These are phyloP conservation scores for Bisporella sp. DNA, from an alignment of 2,329 filamentous ascomycete species.

Conservation along the genomic window DNA sequence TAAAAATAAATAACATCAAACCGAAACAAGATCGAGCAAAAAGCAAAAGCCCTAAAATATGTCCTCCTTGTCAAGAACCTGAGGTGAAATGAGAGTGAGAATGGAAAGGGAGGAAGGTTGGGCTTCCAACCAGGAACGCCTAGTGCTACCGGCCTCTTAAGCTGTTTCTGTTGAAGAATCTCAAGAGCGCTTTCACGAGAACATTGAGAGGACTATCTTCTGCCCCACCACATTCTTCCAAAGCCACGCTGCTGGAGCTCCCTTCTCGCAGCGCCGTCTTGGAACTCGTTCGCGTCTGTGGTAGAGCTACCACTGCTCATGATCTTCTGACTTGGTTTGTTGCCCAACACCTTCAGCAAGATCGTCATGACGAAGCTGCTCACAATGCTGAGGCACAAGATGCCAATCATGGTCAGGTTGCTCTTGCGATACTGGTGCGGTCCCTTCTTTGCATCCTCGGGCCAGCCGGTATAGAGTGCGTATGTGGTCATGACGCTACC, in stretches of 20 bases:
- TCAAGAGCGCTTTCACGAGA: neutral
- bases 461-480: slow-evolving; percentile 83
- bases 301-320: slow-evolving; percentile 28
- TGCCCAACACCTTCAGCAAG: slow-evolving; percentile 53
- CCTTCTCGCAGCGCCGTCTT: slow-evolving; percentile 54
- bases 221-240: slow-evolving; percentile 29
- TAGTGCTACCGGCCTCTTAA: neutral
- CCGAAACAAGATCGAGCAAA: slow-evolving; percentile 15
- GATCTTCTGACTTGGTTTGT: slow-evolving; percentile 42
- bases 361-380: slow-evolving; percentile 64
- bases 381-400: slow-evolving; percentile 69
- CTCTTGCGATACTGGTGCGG: slow-evolving; percentile 70
- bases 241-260: slow-evolving; percentile 54
- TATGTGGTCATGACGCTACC: slow-evolving; percentile 85
- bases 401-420: slow-evolving; percentile 84
- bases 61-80: too few relatives aligned
- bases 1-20: slow-evolving; percentile 20
- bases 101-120: slow-evolving; percentile 14
- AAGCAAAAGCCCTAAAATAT: slow-evolving; percentile 3
- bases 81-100: neutral
- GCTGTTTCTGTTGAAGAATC: slow-evolving; percentile 19
- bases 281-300: slow-evolving; percentile 36
- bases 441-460: slow-evolving; percentile 62
- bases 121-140: slow-evolving; percentile 9
- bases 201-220: slow-evolving; percentile 12